phyloP scores from a whole-genome alignment of 768 basidiomycete genomes.

The Suillus variegatus region DNA sequence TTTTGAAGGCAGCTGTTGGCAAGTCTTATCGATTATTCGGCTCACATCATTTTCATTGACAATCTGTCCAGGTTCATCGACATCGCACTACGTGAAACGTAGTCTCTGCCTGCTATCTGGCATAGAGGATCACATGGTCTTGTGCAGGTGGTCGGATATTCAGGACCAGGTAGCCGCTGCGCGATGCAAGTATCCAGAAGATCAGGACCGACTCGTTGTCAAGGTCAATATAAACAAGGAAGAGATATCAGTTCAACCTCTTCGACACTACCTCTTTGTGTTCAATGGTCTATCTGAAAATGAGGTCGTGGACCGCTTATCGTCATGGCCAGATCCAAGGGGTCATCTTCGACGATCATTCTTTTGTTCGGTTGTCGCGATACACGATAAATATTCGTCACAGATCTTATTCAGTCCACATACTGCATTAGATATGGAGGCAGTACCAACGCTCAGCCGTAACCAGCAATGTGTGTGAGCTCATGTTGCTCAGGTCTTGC shows the following conservation, averaged over 20 bases:
- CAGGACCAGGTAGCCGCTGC: not conserved
- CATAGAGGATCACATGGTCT: not conserved
- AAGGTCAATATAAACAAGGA: not conserved
- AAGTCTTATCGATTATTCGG: not conserved
- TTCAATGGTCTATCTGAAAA: not conserved
- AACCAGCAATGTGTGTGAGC: too few species aligned
- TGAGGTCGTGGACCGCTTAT: not conserved
- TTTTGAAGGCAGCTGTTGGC: not conserved
- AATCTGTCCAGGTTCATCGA: not conserved
- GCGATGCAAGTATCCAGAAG: not conserved
- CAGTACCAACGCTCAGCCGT: not conserved
- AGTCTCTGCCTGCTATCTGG: constrained; percentile 1
- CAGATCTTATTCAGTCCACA: not conserved
- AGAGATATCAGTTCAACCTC: not conserved
- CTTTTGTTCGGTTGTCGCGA: not conserved
- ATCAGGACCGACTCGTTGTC: constrained; percentile 1
- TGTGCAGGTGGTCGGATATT: not conserved
- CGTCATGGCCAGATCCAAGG: constrained; percentile 1
- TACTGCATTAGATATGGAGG: constrained; percentile 2
- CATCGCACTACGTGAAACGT: not conserved
- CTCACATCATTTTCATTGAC: not conserved
- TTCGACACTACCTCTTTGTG: not conserved
- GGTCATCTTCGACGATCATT: not conserved
- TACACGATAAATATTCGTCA: not conserved
- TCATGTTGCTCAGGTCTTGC: not conserved